A percentile compares a stretch with the other conserved stretches of the same genome.
Conservation (phyloP, 1,284 basidiomycete genomes). For the Rhodotorula sp. region DNA sequence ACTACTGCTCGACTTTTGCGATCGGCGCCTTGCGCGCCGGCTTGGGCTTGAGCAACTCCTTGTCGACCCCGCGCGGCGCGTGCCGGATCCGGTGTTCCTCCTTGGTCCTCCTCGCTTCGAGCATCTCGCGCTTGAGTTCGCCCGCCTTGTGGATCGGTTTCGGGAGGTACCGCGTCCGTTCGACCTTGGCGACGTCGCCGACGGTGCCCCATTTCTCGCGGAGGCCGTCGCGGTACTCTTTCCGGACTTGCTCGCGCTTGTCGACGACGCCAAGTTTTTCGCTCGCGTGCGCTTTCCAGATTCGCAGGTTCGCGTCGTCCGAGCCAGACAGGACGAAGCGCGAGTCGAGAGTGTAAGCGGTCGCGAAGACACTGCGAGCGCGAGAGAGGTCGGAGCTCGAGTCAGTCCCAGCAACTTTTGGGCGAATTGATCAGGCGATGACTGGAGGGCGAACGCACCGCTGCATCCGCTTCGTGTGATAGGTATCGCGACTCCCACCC, state of each 20-base stretch:
- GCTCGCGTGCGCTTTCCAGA: conserved; percentile 94
- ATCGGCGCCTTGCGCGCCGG: conserved; percentile 74
- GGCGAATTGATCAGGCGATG: neutral
- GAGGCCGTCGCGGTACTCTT: conserved; percentile 88
- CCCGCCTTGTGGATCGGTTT: conserved; percentile 84
- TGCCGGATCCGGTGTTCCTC: conserved; percentile 78
- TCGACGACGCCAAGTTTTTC: conserved; percentile 90
- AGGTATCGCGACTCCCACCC: conserved; percentile 82
- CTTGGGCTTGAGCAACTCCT: conserved; percentile 83
- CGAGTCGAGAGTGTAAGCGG: conserved; percentile 79
- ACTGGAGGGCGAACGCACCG: conserved; percentile 57
- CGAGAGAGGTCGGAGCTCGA: neutral
- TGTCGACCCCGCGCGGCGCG: conserved; percentile 68
- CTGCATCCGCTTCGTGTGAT: conserved; percentile 99
- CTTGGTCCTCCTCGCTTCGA: conserved; percentile 84
- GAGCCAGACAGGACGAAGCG: conserved; percentile 91
- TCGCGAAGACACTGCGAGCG: conserved; percentile 50
- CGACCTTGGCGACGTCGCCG: conserved; percentile 75
- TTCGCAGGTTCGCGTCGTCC: conserved; percentile 93
- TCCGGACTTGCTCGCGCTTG: conserved; percentile 84
- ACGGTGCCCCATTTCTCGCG: conserved; percentile 87
- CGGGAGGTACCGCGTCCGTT: conserved; percentile 83
- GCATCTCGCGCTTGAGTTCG: conserved; percentile 88
- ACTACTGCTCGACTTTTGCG: conserved; percentile 28
- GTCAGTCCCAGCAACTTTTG: neutral